Evolutionary conservation across 108 stramenopile genomes (phyloP).

Genomic region (Poteriospumella lacustris): DNA sequence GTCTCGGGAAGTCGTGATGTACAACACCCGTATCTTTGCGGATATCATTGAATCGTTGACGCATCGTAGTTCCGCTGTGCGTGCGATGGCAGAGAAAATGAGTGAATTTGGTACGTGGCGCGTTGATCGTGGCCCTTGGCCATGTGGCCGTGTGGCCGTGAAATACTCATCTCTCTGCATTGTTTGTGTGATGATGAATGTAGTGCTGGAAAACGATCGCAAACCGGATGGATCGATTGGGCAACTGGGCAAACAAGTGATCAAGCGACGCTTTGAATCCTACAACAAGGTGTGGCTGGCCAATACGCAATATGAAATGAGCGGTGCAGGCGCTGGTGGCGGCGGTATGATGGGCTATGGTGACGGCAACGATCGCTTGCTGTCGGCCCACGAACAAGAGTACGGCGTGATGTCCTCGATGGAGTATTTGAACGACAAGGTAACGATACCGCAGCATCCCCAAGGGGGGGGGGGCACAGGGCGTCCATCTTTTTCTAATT

Average conservation of each 20-base stretch:
- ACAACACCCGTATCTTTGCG: constrained; percentile 1
- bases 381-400: too few relatives aligned
- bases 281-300: constrained; percentile 49
- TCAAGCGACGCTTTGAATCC: constrained; percentile 43
- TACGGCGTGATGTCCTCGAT: too few relatives aligned
- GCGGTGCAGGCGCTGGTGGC: too few relatives aligned
- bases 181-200: constrained; percentile 20
- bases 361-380: too few relatives aligned
- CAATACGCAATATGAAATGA: too few relatives aligned
- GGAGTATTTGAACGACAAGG: too few relatives aligned
- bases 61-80: constrained; percentile 34
- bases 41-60: constrained; percentile 37
- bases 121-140: background rate
- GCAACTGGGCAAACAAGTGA: constrained; percentile 42
- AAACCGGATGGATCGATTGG: background rate
- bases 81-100: constrained; percentile 30
- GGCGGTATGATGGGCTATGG: too few relatives aligned
- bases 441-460: too few relatives aligned
- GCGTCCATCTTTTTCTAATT: too few relatives aligned
- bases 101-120: constrained; percentile 31
- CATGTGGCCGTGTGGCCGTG: background rate
- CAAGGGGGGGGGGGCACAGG: too few relatives aligned
- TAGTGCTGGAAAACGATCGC: constrained; percentile 46
- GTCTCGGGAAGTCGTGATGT: constrained; percentile 11
- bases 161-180: background rate